Evolutionary conservation across 331 rosid genomes (phyloP), one percentile per base, ranked within the genome.

Genomic region (Stylosanthes scabra): DNA sequence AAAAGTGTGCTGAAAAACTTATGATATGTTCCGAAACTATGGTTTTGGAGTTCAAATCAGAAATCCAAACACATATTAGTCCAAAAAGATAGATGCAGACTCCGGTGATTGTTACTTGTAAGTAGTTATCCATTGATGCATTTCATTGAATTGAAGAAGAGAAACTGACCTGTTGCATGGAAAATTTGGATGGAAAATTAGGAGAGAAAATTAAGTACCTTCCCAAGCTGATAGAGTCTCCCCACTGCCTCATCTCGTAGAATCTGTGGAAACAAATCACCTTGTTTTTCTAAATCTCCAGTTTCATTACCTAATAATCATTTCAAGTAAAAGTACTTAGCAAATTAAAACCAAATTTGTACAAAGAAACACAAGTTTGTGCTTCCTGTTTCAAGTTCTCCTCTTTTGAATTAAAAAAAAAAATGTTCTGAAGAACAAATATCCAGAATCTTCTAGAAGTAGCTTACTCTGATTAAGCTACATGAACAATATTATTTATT

Each of bases 191-290:
- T 52, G 31, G 25, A 69, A 70, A 67, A 78, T 54, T 4, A 66
- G 15, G 52, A 25, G 47, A 45, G 65, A 16, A 69, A 65, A 47
- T 50, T 74, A 57, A 12, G 25, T 87, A 94, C 99, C 97, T 75
- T 82, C 41, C 97, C 97, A 74, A 94, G 93, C 80, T 86, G 88
- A 40, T 78, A 57, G 57, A 94, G 95, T 71, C 97, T 88, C 25
- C 77, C 82, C 71, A 94, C 93, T 12, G 97, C 97, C 47, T 94
- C 99, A 50, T 90, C 97, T 83, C 93, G 88, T 8, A 91, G 86
- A 80, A 90, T 86, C 81, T 88, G 77, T 13, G 83, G 84, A 73
- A 82, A 88, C 92, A 87, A 82, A 84, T 88, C 90, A 68, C 61
- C 84, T 72, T 70, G 74, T 41, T 86, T 87, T 81, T 77, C 87